Conservation (phyloP, 164 flowering plant genomes). For the Piper longum region DNA sequence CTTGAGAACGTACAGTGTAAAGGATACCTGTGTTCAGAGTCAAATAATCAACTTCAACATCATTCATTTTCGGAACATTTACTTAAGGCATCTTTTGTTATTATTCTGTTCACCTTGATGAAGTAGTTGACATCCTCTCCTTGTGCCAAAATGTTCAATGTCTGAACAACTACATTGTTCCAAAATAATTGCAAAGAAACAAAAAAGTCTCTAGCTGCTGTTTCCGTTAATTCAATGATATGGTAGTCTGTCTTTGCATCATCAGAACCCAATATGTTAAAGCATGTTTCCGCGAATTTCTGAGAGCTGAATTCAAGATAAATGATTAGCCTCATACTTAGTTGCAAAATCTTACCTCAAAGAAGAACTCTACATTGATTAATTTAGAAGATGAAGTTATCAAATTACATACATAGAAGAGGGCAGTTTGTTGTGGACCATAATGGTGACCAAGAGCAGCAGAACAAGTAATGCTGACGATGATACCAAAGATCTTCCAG, state of each 20-base stretch:
- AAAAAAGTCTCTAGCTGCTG: conserved; percentile 18
- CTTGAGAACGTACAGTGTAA: conserved; percentile 33
- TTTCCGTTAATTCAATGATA: conserved; percentile 46
- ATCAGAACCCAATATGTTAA: conserved; percentile 35
- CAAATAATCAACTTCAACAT: neutral
- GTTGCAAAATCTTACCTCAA: neutral
- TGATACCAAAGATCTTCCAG: conserved; percentile 60
- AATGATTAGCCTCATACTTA: neutral
- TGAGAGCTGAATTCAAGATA: neutral
- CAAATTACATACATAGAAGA: conserved; percentile 44
- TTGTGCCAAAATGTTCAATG: conserved; percentile 29
- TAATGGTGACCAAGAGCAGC: conserved; percentile 24
- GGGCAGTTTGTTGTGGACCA: conserved; percentile 34
- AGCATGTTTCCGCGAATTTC: conserved; percentile 2
- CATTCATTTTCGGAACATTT: no score
- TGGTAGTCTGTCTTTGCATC: conserved; percentile 28
- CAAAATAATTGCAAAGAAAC: conserved; percentile 25
- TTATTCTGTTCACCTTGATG: conserved; percentile 41
- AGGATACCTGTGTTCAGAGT: conserved; percentile 26
- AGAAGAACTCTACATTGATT: no score
- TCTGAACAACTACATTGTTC: conserved; percentile 28
- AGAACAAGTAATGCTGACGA: conserved; percentile 55
- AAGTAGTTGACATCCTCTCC: conserved; percentile 60
- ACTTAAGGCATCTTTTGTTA: neutral
- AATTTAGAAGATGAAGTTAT: no score